These are phyloP conservation scores for Parmelia sp. DNA, from an alignment of 495 filamentous ascomycete genomes.

Conservation along the genomic window DNA sequence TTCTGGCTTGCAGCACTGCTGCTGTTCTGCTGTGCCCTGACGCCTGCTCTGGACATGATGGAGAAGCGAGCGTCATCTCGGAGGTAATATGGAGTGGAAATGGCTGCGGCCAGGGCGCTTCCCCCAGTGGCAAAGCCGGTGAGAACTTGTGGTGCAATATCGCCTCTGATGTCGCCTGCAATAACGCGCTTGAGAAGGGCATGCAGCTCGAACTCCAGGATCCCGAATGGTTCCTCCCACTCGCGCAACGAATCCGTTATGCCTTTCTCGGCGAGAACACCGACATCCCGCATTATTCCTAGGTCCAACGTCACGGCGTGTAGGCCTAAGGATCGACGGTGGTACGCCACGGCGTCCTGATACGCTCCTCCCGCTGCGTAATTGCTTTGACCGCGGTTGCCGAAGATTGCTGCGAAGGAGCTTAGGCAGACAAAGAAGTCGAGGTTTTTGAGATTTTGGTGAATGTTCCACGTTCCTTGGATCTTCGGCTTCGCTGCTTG, in stretches of 20 bases:
- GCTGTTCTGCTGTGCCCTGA: slow-evolving; percentile 3
- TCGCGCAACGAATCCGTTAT: slow-evolving; percentile 14
- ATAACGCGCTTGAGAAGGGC: slow-evolving; percentile 22
- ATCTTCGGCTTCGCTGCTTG: slow-evolving; percentile 27
- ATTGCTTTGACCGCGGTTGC: slow-evolving; percentile 51
- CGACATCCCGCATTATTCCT: slow-evolving; percentile 29
- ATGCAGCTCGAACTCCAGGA: slow-evolving; percentile 23
- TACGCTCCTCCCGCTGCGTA: slow-evolving; percentile 44
- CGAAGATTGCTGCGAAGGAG: slow-evolving; percentile 48
- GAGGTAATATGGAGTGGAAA: slow-evolving; percentile 23
- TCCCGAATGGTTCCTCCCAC: slow-evolving; percentile 21
- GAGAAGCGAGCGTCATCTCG: slow-evolving; percentile 20
- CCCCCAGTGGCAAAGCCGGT: slow-evolving; percentile 24
- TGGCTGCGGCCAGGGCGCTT: slow-evolving; percentile 11
- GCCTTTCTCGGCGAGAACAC: slow-evolving; percentile 23
- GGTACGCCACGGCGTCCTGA: slow-evolving; percentile 27
- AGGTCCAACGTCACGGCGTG: slow-evolving; percentile 27
- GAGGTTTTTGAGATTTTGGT: slow-evolving; percentile 25
- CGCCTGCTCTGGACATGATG: slow-evolving; percentile 19
- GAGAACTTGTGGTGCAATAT: slow-evolving; percentile 18
- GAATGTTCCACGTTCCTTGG: slow-evolving; percentile 24
- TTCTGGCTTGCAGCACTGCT: slow-evolving; percentile 5
- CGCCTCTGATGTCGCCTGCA: slow-evolving; percentile 16
- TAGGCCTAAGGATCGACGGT: slow-evolving; percentile 19
- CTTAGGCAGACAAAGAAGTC: slow-evolving; percentile 48